A percentile compares a stretch with the other conserved stretches of the same genome.
These are phyloP conservation scores for Solidago caesia DNA, from an alignment of 129 eudicot genomes.

Conservation along the genomic window DNA sequence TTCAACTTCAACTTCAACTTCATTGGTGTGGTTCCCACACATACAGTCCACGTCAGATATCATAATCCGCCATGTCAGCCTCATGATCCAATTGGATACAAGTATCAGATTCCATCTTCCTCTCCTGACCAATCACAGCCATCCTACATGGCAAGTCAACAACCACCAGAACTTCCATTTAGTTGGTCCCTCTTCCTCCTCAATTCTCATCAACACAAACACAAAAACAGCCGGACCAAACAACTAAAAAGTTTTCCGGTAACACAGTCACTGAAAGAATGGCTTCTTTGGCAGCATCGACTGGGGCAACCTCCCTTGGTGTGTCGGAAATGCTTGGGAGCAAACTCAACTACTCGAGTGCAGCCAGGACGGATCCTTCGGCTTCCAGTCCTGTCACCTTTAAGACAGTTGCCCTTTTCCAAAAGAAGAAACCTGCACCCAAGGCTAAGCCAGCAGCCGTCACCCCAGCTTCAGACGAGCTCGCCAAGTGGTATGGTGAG, in stretches of 20 bases:
- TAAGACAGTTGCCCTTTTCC: constrained; percentile 80
- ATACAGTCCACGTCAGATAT: neutral
- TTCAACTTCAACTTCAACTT: neutral
- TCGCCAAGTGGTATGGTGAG: constrained; percentile 99
- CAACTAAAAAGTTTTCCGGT: neutral
- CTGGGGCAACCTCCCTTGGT: constrained; percentile 52
- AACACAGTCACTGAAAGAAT: constrained; percentile 15
- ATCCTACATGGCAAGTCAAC: constrained; percentile 47
- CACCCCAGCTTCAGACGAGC: constrained; percentile 78
- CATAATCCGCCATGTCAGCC: constrained; percentile 53
- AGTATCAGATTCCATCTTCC: constrained; percentile 47
- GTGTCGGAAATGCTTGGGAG: constrained; percentile 62
- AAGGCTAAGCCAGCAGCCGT: constrained; percentile 61
- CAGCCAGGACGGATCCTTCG: constrained; percentile 48
- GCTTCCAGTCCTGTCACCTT: constrained; percentile 36
- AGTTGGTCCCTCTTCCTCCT: neutral
- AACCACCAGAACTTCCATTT: constrained; percentile 18
- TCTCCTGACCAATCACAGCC: constrained; percentile 46
- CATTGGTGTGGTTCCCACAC: neutral
- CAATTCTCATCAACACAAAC: constrained; percentile 3
- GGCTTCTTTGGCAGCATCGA: constrained; percentile 77
- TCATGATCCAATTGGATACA: constrained; percentile 37
- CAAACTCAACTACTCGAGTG: constrained; percentile 40
- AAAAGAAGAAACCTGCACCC: constrained; percentile 76
- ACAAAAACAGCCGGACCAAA: neutral